phyloP scores from a whole-genome alignment of 1,284 basidiomycete species.

The Lentinula novae-zelandiae region DNA sequence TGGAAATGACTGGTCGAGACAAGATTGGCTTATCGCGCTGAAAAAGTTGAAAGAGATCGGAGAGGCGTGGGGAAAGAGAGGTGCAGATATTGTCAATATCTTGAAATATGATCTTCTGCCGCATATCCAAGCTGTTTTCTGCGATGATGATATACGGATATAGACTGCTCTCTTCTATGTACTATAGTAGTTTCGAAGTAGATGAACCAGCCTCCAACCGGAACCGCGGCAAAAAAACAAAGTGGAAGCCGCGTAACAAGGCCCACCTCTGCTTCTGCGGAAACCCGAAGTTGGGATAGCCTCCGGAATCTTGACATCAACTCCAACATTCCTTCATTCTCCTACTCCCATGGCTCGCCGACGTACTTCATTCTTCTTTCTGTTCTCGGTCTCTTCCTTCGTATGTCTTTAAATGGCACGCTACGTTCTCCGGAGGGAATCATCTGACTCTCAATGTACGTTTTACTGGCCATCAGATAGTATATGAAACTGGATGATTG shows the following conservation, averaged over 20 bases:
- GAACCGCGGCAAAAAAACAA: no score
- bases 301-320: neutral
- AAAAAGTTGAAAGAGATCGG: conserved; percentile 45
- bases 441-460: conserved; percentile 52
- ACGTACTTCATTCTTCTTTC: conserved; percentile 61
- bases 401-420: conserved; percentile 56
- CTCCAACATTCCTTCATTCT: conserved; percentile 21
- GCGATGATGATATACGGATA: conserved; percentile 31
- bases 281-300: neutral
- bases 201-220: neutral
- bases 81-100: conserved; percentile 39
- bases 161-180: neutral
- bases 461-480: conserved; percentile 2
- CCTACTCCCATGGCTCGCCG: conserved; percentile 39
- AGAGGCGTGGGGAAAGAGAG: conserved; percentile 45
- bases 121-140: conserved; percentile 49
- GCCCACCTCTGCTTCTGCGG: no score
- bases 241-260: no score
- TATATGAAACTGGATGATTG: neutral
- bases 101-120: conserved; percentile 38
- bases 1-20: conserved; percentile 67
- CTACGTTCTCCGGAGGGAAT: conserved; percentile 42
- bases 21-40: conserved; percentile 58
- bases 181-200: no score
- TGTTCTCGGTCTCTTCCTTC: conserved; percentile 73